Percentiles rank a stretch among this genome's conserved stretches.
Conservation (phyloP, 208 protist genomes). For the Crithidia mellificae region DNA sequence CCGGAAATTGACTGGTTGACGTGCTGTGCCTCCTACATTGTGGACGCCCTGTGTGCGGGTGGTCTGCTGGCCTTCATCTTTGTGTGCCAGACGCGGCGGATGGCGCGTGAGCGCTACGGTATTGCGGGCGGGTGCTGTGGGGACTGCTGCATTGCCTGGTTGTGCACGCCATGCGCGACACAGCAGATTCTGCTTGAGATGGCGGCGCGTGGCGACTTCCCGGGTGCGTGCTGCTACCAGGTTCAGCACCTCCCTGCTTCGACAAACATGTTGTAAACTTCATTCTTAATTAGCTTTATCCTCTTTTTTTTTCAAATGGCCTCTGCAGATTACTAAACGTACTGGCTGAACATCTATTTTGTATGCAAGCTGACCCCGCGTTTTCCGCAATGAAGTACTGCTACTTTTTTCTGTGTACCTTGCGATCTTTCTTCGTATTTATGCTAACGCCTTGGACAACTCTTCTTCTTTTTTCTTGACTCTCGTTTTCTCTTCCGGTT, state of each 20-base stretch:
- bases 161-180: slow-evolving; percentile 33
- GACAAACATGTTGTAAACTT: slow-evolving; percentile 25
- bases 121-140: slow-evolving; percentile 15
- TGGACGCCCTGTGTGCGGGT: not conserved
- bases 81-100: slow-evolving; percentile 12
- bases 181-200: slow-evolving; percentile 64
- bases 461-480: too few relatives aligned
- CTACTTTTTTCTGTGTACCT: too few relatives aligned
- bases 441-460: too few relatives aligned
- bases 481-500: too few relatives aligned
- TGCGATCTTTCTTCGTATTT: too few relatives aligned
- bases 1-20: slow-evolving; percentile 31
- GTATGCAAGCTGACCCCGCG: too few relatives aligned
- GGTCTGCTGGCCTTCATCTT: slow-evolving; percentile 10
- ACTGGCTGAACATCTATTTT: too few relatives aligned
- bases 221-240: slow-evolving; percentile 41
- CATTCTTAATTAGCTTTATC: too few relatives aligned
- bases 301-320: too few relatives aligned
- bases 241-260: not conserved
- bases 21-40: slow-evolving; percentile 7
- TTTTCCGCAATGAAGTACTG: too few relatives aligned
- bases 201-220: slow-evolving; percentile 46
- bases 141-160: slow-evolving; percentile 27
- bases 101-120: slow-evolving; percentile 27
- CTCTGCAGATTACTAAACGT: too few relatives aligned